These are phyloP conservation scores for Diaporthe amygdali DNA, from an alignment of 2,329 filamentous ascomycete genomes.

Conservation along the genomic window DNA sequence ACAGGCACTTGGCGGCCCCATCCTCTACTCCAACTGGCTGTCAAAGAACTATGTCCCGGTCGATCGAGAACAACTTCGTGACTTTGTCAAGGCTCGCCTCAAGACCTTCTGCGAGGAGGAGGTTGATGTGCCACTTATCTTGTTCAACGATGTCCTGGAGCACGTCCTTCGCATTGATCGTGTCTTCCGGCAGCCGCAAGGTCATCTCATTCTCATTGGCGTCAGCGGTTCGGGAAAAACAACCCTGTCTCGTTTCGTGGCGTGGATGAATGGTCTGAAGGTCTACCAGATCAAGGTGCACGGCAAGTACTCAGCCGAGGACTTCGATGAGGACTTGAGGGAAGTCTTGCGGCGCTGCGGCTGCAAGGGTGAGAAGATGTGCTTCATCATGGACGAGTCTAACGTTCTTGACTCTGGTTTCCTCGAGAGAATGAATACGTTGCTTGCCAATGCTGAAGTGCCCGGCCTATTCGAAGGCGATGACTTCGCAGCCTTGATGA, in stretches of 20 bases:
- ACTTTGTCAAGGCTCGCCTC: conserved; percentile 96
- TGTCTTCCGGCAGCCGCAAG: conserved; percentile 97
- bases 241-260: conserved; percentile 94
- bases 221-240: conserved; percentile 99
- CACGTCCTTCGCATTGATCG: conserved; percentile 98
- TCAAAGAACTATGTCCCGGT: conserved; percentile 99
- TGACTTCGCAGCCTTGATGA: conserved; percentile 98
- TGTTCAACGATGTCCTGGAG: conserved; percentile 99
- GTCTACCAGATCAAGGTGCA: conserved; percentile 99
- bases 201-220: conserved; percentile 97
- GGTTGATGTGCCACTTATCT: conserved; percentile 94
- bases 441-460: conserved; percentile 98
- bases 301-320: conserved; percentile 95
- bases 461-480: conserved; percentile 99
- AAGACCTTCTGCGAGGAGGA: conserved; percentile 99
- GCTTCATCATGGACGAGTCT: conserved; percentile 99
- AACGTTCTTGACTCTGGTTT: conserved; percentile 99
- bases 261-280: conserved; percentile 99
- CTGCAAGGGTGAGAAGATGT: conserved; percentile 99
- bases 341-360: conserved; percentile 92
- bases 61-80: conserved; percentile 90
- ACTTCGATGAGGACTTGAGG: conserved; percentile 97
- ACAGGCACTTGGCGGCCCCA: conserved; percentile 87
- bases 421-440: conserved; percentile 98
- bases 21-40: conserved; percentile 98